Conservation (phyloP, 179 eudicot species). For the Spergularia azorica region DNA sequence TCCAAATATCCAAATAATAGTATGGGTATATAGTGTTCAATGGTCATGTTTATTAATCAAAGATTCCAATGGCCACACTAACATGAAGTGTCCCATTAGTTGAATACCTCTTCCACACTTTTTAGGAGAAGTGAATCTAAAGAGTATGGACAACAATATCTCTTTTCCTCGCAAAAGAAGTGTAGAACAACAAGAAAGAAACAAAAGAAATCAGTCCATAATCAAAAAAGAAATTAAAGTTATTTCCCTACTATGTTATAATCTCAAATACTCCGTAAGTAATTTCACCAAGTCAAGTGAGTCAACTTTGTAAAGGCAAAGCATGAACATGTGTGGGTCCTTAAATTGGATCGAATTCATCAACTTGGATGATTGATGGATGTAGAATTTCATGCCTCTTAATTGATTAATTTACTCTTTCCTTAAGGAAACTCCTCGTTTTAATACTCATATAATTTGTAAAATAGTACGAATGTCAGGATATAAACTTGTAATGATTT, state of each 20-base stretch:
- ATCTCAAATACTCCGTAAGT: not conserved
- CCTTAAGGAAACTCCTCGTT: no score
- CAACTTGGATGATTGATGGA: conserved; percentile 12
- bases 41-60: not conserved
- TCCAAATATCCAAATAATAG: no score
- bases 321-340: conserved; percentile 5
- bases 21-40: no score
- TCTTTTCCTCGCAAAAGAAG: not conserved
- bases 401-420: not conserved
- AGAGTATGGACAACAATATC: not conserved
- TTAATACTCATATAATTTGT: no score
- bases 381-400: not conserved
- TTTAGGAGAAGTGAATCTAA: conserved; percentile 2
- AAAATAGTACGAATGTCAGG: no score
- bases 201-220: not conserved
- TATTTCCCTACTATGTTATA: not conserved
- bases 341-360: not conserved
- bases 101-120: not conserved
- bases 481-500: not conserved
- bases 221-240: not conserved
- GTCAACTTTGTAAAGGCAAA: not conserved
- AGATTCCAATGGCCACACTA: conserved; percentile 13
- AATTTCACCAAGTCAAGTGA: not conserved
- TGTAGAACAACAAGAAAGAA: conserved; percentile 14
- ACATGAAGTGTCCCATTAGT: conserved; percentile 20